Percentiles rank a stretch among this genome's conserved stretches.
Conservation (phyloP, 495 filamentous ascomycete species). For the Durotheca rogersii region DNA sequence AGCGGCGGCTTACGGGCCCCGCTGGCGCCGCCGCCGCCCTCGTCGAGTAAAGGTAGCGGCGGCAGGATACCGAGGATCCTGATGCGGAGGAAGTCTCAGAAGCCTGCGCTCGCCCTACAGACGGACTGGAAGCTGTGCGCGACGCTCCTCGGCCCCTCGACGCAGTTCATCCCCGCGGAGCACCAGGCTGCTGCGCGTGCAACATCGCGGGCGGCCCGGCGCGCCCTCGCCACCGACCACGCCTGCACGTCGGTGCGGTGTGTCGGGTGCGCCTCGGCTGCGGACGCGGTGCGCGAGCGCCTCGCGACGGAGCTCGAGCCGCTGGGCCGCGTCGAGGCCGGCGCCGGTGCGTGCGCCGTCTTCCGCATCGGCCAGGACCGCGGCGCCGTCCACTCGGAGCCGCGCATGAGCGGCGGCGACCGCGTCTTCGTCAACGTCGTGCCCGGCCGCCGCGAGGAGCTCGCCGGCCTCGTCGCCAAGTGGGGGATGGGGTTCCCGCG, state of each 20-base stretch:
- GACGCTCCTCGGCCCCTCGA: conserved; percentile 37
- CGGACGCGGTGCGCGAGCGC: conserved; percentile 29
- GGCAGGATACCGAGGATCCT: too few relatives aligned
- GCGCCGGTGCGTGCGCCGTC: conserved; percentile 18
- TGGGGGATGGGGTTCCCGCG: conserved; percentile 41
- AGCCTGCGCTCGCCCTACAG: conserved; percentile 16
- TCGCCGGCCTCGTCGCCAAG: conserved; percentile 29
- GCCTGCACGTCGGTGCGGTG: conserved; percentile 35
- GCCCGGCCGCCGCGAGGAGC: conserved; percentile 32
- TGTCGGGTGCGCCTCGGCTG: conserved; percentile 31
- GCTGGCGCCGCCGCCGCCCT: not conserved
- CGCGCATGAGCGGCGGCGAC: conserved; percentile 29
- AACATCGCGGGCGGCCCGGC: conserved; percentile 17
- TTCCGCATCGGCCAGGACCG: conserved; percentile 33
- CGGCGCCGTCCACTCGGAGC: conserved; percentile 41
- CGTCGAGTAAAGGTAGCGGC: too few relatives aligned
- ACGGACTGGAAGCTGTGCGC: conserved; percentile 41
- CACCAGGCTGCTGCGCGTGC: conserved; percentile 26
- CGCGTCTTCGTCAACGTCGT: conserved; percentile 40
- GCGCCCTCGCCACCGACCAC: conserved; percentile 22
- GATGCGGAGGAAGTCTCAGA: conserved; percentile 4
- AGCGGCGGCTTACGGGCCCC: conserved; percentile 6
- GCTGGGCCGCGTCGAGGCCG: conserved; percentile 18
- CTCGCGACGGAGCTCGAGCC: conserved; percentile 19
- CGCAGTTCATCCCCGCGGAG: conserved; percentile 31